phyloP scores from a whole-genome alignment of 176 grass and related monocot species.

The Tillandsia leiboldiana region DNA sequence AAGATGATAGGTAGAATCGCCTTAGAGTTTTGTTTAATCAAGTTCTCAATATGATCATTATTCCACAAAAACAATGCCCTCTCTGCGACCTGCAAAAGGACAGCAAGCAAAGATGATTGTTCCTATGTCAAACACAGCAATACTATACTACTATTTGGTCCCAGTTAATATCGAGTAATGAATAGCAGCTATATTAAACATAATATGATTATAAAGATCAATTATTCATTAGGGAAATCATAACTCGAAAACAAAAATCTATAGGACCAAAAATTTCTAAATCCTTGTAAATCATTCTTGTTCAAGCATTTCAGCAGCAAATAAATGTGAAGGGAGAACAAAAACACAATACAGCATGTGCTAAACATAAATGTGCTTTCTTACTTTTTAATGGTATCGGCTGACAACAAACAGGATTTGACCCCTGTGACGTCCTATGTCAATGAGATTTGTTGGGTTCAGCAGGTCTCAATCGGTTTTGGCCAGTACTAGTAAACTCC shows the following conservation, averaged over 20 bases:
- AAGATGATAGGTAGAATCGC: conserved; percentile 89
- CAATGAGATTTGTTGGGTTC: no score
- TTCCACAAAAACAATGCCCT: conserved; percentile 96
- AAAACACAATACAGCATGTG: not conserved
- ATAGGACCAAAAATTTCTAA: not conserved
- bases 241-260: not conserved
- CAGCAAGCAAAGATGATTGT: not conserved
- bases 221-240: not conserved
- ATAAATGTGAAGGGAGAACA: not conserved
- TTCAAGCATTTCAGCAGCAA: not conserved
- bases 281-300: not conserved
- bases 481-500: no score
- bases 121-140: not conserved
- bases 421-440: no score
- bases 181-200: not conserved
- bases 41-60: conserved; percentile 88
- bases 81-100: conserved; percentile 66
- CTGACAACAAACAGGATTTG: no score
- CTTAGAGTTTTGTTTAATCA: conserved; percentile 95
- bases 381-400: no score
- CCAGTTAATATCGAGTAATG: not conserved
- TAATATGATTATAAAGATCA: not conserved
- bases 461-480: no score
- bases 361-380: no score
- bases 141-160: not conserved